Percentiles rank a stretch among this genome's conserved stretches.
phyloP scores from a whole-genome alignment of 2,329 filamentous ascomycete genomes.

The Grosmannia clavigera region DNA sequence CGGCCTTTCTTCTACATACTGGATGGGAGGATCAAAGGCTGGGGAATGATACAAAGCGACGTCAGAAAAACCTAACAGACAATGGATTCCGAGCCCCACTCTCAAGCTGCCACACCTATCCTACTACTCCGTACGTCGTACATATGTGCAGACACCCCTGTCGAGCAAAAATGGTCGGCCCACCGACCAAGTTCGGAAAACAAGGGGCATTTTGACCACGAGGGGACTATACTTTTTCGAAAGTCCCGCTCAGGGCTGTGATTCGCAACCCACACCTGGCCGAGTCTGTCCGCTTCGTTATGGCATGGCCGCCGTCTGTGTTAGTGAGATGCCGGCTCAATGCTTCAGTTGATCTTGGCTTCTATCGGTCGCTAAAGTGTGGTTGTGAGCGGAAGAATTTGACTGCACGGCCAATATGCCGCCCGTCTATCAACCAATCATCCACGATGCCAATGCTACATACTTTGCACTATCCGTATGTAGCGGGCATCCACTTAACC shows the following conservation, averaged over 20 bases:
- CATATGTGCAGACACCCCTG: background rate
- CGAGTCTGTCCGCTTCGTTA: constrained; percentile 2
- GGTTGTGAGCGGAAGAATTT: too few relatives aligned
- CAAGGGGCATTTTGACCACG: constrained; percentile 1
- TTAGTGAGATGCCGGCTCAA: too few relatives aligned
- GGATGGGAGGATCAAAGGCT: too few relatives aligned
- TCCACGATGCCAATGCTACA: too few relatives aligned
- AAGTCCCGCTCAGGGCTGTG: constrained; percentile 8
- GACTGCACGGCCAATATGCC: too few relatives aligned
- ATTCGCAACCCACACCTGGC: constrained; percentile 11
- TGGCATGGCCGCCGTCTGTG: background rate
- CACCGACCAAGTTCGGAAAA: constrained; percentile 10
- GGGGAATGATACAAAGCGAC: background rate
- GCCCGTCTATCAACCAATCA: too few relatives aligned
- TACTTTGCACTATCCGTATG: too few relatives aligned
- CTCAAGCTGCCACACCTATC: background rate
- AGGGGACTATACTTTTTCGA: constrained; percentile 3
- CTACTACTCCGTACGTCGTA: background rate
- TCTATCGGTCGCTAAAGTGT: too few relatives aligned
- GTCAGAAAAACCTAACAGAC: background rate
- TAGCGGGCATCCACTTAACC: too few relatives aligned
- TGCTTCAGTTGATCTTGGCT: too few relatives aligned
- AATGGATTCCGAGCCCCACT: too few relatives aligned
- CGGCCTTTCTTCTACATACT: too few relatives aligned
- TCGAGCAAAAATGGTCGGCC: constrained; percentile 4